Evolutionary conservation across 106 monocot genomes (phyloP), one percentile per base, ranked within the genome.

Genomic region (Phalaenopsis equestris): DNA sequence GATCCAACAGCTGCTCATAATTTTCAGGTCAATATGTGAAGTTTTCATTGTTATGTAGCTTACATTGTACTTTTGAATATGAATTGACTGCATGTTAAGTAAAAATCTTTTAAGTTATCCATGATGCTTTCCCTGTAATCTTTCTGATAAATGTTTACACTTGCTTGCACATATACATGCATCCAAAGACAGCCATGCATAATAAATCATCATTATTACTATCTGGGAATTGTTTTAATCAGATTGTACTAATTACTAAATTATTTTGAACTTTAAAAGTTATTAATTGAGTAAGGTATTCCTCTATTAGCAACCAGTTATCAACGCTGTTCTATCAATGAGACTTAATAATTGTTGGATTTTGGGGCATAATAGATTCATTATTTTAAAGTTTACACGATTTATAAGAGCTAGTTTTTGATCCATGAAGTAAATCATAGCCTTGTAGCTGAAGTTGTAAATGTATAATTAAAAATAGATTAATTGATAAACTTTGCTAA

Each of bases 1-100:
- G 87, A 96, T 85, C 93, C 93, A 21, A 75, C 85, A 80, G 95
- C 95, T 79, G 95, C 95, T 78, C 65, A 87, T 42, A 96, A 96
- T 72, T 96, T 96, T 83, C 93, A 96, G 91, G 96, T 96, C 39
- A 4, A 16, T 78, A 43, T 74, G 42, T 30, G 39, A 9, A 70
- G 10, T 30, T 70, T 15, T 37, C 30, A 14, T 3, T 39, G 39
- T 70, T 70, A 38, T 70, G 2, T 61, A 61, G 0, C 61, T 61
- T 61, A 61, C 18, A 61, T 61, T 52, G 52, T 52, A 12, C 14
- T 61, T 61, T 61, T 18, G 21, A 61, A 61, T 61, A 61, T 61
- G 21, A 61, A 61, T 52, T 5, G 21, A 23, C 4, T 21, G 61
- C 0, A 61, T 0, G 61, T 61, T 1, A 61, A 61, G 18, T 4